Evolutionary conservation across 192 early-diverging fungal genomes (phyloP), one percentile per base, ranked within the genome.

Genomic region (Coemansia sp.): DNA sequence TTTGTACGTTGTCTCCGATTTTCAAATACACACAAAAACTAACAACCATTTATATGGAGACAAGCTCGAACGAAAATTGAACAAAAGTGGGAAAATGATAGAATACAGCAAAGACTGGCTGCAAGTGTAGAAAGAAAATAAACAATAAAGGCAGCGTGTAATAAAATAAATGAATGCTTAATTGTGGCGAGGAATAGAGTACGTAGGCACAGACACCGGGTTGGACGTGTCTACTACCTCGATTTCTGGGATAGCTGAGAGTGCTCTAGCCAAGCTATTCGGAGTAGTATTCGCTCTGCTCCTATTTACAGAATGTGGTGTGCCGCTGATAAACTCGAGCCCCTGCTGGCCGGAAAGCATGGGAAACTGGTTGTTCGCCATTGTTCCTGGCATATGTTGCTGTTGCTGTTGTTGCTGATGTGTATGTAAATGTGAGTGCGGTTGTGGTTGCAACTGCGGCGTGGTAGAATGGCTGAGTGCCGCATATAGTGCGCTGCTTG

Each of bases 171-270:
- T 17, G 19, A 57, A 57, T 57, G 34, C 29, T 40, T 73, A 70
- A 34, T 59, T 58, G 62, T 54, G 57, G 23, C 56, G 65, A 11
- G 36, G 17, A 15, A 62, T 33, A 8, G 59, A 63, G 32, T 66
- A 65, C 0, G 48, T 34, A 50, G 53, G 38, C 42, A 62, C 56
- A 4, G 46, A 32, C 20, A 60, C 61, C 23, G 35, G 25, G 38
- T 67, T 63, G 32, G 43, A 57, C 20, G 64, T 56, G 33, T 75
- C 73, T 15, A 65, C 45, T 14, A 75, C 25, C 11, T 69, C 73
- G 25, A 75, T 66, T 17, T 69, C 67, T 5, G 73, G 73, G 15
- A 69, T 69, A 25, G 59, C 52, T 20, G 73, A 61, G 49, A 56
- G 61, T 2, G 49, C 48, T 32, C 60, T 45, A 23, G 23, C 49